Base-by-base conservation (phyloP, 805 yeast genomes). In the Candida yuanshanica region DNA sequence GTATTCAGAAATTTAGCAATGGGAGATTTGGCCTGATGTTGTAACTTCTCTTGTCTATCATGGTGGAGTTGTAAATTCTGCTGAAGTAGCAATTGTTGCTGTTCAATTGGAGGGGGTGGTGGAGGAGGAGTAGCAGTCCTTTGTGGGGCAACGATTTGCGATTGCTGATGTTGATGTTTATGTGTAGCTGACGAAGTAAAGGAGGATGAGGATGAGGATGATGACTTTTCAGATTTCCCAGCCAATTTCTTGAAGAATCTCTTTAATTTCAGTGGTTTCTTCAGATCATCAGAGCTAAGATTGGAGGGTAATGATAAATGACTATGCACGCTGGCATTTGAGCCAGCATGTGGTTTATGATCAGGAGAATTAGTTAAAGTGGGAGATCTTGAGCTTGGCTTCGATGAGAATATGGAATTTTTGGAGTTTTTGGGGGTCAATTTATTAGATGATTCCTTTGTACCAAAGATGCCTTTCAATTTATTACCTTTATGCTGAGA, bases 211-310 rank as follows among this genome's bases (percentile, higher is more conserved):
- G 22, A 17, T 14, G 38, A n/a, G n/a, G n/a, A n/a, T 6, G 27
- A 13, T n/a, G 43, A 29, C 25, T 11, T 23, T 27, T 16, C 17
- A 25, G 39, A 20, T n/a, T 24, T 44, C 14, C 50, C 47, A 4
- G 49, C 44, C 29, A 72, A 59, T 46, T 73, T 76, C 53, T 75
- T 74, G 57, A 78, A 69, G 54, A 75, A 77, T 41, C 83, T 56
- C 49, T 66, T 73, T 50, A 78, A 57, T 38, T 53, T 50, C 21
- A 56, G 33, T 10, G 64, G 56, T 34, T 45, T 52, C 42, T 47
- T 51, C 34, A 36, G 25, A 2, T 36, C 36, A 14, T 41, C 47
- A 17, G 34, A 31, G 18, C 34, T 31, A 18, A 12, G 21, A 17
- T n/a, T 12, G 12, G 21, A 17, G 12, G 34, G 34, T 17, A 31